Base-by-base conservation (phyloP, 352 stramenopile genomes). In the Phytophthora tentaculata region DNA sequence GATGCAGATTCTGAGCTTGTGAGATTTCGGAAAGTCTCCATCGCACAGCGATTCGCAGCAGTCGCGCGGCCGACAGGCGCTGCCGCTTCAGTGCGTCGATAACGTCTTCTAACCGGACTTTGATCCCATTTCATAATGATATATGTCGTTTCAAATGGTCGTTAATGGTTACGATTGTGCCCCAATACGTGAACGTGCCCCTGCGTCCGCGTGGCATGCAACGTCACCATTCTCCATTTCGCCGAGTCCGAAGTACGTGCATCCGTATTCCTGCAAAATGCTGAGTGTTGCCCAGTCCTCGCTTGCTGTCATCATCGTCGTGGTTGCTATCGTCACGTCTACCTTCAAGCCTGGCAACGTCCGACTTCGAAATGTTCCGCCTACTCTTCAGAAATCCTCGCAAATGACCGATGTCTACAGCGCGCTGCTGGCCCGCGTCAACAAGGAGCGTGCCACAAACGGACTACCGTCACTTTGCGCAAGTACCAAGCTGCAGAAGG, bases 391-490 rank as follows among this genome's bases (percentile, higher is more conserved):
- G 22, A 61, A 50, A 8, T 14, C 52, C 13, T 61, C 50, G 14
- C 32, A 62, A 24, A 22, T 28, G 23, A 70, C 51, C 47, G 56
- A 74, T 44, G 54, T 51, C 22, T 53, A 55, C 59, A 61, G 43
- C 43, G 37, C 48, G 19, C 56, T 86, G 70, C 69, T 84, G 13
- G 57, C 37, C 10, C 73, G 73, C 1, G 71, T 81, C 19, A 84
- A 84, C 39, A 58, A 60, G 9, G 71, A 83, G 57, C 78, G 78
- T 16, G 61, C 72, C 37, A 73, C 72, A 32, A 16, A 70, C 12
- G 64, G 66, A 20, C 49, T 82, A 3, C 12, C 57, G 13, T 55
- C 75, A 7, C 58, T 83, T 5, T 83, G 77, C 53, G 43, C 22
- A 16, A 86, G 70, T 54, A 58, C 13, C 24, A 81, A 73, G 53